Conservation (phyloP, 2,329 filamentous ascomycete species). For the Acarospora socialis region DNA sequence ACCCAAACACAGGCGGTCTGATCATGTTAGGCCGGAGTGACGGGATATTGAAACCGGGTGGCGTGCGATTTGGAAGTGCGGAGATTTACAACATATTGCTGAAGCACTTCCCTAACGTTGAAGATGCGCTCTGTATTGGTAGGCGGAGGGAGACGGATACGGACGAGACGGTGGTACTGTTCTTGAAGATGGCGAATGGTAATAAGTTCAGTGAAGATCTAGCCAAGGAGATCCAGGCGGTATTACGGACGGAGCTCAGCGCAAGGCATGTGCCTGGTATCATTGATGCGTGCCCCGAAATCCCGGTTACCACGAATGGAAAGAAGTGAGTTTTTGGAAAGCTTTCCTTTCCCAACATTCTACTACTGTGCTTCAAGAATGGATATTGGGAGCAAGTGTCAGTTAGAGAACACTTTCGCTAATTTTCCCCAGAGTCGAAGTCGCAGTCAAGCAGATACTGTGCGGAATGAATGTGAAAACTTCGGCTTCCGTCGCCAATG, state of each 20-base stretch:
- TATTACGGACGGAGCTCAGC: slow-evolving; percentile 64
- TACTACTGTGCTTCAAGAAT: not conserved
- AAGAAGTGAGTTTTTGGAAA: slow-evolving; percentile 59
- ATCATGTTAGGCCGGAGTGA: slow-evolving; percentile 88
- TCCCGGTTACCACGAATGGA: slow-evolving; percentile 84
- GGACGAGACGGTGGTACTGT: slow-evolving; percentile 80
- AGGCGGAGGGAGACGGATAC: slow-evolving; percentile 54
- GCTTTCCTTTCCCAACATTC: not conserved
- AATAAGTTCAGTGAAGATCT: slow-evolving; percentile 46
- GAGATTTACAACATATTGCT: slow-evolving; percentile 95
- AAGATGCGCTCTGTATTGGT: slow-evolving; percentile 80
- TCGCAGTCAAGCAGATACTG: slow-evolving; percentile 89
- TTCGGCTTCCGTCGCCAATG: slow-evolving; percentile 85
- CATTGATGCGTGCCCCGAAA: slow-evolving; percentile 69
- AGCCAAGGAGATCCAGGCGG: slow-evolving; percentile 46
- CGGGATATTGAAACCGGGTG: slow-evolving; percentile 81
- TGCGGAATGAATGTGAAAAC: slow-evolving; percentile 78
- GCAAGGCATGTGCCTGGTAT: slow-evolving; percentile 78
- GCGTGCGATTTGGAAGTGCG: slow-evolving; percentile 80
- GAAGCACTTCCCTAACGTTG: slow-evolving; percentile 67
- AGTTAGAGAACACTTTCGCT: too few species aligned
- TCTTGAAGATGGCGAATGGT: slow-evolving; percentile 59
- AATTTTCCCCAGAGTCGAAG: slow-evolving; percentile 61
- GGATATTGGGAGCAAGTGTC: too few species aligned
- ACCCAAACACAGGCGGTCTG: slow-evolving; percentile 58